Evolutionary conservation across 2,329 filamentous ascomycete genomes (phyloP).

Genomic region (Pseudopithomyces maydicus): DNA sequence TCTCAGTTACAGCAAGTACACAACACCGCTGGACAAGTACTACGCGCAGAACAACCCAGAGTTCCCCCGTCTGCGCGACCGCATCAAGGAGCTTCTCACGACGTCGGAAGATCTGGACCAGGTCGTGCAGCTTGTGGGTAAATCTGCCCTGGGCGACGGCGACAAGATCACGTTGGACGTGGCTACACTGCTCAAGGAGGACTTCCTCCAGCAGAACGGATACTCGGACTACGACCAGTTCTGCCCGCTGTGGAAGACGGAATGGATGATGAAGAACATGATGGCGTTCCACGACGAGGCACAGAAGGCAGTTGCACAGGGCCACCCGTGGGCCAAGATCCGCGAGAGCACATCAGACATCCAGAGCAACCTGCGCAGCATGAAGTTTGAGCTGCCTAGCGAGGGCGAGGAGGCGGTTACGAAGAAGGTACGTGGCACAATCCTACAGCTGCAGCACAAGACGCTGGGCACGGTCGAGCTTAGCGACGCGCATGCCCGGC

Average conservation of each 20-base stretch:
- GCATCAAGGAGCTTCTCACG: slow-evolving; percentile 89
- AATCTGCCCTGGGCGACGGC: slow-evolving; percentile 91
- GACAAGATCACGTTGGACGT: slow-evolving; percentile 99
- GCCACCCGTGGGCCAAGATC: slow-evolving; percentile 90
- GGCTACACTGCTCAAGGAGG: slow-evolving; percentile 90
- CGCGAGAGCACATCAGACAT: slow-evolving; percentile 88
- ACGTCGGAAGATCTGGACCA: slow-evolving; percentile 98
- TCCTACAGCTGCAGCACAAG: neutral
- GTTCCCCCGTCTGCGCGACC: slow-evolving; percentile 89
- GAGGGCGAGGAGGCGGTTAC: slow-evolving; percentile 80
- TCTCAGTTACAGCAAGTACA: slow-evolving; percentile 97
- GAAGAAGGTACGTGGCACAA: slow-evolving; percentile 71
- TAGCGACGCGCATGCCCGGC: too few relatives aligned
- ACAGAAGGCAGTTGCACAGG: slow-evolving; percentile 91
- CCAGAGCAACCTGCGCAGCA: slow-evolving; percentile 80
- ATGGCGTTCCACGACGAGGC: slow-evolving; percentile 97
- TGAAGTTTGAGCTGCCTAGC: slow-evolving; percentile 95
- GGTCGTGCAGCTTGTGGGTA: slow-evolving; percentile 97
- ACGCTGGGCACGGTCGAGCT: too few relatives aligned
- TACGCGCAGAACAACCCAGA: slow-evolving; percentile 94
- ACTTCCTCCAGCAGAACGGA: slow-evolving; percentile 98
- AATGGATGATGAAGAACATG: slow-evolving; percentile 99
- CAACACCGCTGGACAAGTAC: slow-evolving; percentile 82
- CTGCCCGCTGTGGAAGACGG: slow-evolving; percentile 99
- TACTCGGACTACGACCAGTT: slow-evolving; percentile 99